A percentile compares a stretch with the other conserved stretches of the same genome.
phyloP scores from a whole-genome alignment of 1,284 basidiomycete genomes.

The Gymnopus androsaceus region DNA sequence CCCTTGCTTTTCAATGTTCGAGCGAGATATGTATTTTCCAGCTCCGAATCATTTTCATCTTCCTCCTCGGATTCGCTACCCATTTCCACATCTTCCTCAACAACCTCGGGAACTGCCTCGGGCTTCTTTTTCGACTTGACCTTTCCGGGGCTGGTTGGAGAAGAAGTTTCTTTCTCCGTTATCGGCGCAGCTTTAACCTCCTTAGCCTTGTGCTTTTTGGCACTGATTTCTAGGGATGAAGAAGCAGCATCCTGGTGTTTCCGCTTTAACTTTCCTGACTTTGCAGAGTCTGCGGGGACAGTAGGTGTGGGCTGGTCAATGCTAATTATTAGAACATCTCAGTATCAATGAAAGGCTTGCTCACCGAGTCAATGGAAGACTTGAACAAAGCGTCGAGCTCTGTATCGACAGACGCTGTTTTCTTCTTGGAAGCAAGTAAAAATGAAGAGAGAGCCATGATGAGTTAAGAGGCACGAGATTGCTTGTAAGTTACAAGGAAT shows the following conservation, averaged over 20 bases:
- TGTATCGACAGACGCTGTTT: constrained; percentile 1
- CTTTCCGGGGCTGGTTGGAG: background rate
- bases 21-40: constrained; percentile 35
- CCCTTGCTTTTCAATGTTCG: constrained; percentile 10
- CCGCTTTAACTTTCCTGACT: background rate
- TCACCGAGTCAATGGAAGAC: background rate
- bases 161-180: background rate
- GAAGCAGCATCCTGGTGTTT: constrained; percentile 2
- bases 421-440: background rate
- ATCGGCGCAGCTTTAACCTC: background rate
- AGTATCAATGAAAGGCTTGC: too few relatives aligned
- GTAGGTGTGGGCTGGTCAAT: background rate
- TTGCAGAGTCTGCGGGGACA: background rate
- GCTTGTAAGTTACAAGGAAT: background rate
- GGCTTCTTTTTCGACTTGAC: background rate
- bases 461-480: background rate
- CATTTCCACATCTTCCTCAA: constrained; percentile 15
- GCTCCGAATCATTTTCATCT: constrained; percentile 35
- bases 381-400: constrained; percentile 17
- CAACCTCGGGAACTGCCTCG: background rate
- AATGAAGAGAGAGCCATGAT: constrained; percentile 16
- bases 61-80: constrained; percentile 24
- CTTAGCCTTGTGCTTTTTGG: constrained; percentile 6
- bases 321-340: background rate
- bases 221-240: background rate